phyloP scores from a whole-genome alignment of 2,329 filamentous ascomycete genomes.

The Sphaceloma murrayae region DNA sequence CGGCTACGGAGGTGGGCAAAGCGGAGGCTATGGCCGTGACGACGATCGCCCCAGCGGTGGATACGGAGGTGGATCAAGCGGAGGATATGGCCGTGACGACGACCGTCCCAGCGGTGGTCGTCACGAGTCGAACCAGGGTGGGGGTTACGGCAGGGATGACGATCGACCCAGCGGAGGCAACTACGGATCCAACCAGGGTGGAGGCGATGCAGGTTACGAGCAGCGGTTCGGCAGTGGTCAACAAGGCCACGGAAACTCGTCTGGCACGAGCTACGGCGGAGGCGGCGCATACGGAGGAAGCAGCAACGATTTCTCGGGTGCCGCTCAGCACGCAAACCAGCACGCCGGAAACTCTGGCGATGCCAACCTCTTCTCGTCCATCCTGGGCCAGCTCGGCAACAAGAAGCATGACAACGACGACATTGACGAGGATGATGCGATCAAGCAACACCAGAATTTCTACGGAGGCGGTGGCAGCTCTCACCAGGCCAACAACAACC shows the following conservation, averaged over 20 bases:
- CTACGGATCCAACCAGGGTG: constrained; percentile 23
- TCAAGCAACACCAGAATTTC: constrained; percentile 65
- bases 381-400: constrained; percentile 46
- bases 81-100: constrained; percentile 16
- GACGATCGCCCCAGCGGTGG: constrained; percentile 16
- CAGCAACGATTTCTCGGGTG: constrained; percentile 45
- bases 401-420: constrained; percentile 45
- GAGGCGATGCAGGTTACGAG: constrained; percentile 21
- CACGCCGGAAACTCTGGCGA: constrained; percentile 45
- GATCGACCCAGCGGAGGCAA: constrained; percentile 21
- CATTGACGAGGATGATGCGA: constrained; percentile 56
- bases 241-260: constrained; percentile 28
- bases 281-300: constrained; percentile 31
- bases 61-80: constrained; percentile 18
- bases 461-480: constrained; percentile 50
- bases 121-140: constrained; percentile 20
- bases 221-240: constrained; percentile 23
- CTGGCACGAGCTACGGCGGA: constrained; percentile 36
- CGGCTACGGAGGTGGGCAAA: constrained; percentile 18
- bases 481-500: constrained; percentile 36
- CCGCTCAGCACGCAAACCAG: constrained; percentile 46
- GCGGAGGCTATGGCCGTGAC: constrained; percentile 15
- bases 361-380: constrained; percentile 45
- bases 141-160: constrained; percentile 18
- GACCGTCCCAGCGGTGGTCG: constrained; percentile 14